Base-by-base conservation (phyloP, 306 rosid species). In the Amphicarpaea edgeworthii region DNA sequence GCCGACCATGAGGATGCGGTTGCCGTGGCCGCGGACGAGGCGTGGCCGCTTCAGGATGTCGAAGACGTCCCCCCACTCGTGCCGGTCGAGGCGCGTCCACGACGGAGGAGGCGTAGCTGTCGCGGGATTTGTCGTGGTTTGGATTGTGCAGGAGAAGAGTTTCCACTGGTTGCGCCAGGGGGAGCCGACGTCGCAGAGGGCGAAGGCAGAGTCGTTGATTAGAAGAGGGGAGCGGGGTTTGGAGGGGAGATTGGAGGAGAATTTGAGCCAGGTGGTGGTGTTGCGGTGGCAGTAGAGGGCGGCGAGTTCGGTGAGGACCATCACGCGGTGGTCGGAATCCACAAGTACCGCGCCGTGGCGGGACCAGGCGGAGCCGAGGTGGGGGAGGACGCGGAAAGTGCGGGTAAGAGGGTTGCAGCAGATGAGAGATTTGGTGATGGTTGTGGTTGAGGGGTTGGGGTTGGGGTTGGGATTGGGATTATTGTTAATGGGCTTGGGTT, bases 101-200 rank as follows among this genome's bases (percentile, higher is more conserved):
- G 32, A 28, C 32, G 73, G n/a, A 3, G 41, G 8, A 34, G n/a
- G n/a, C n/a, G n/a, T n/a, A n/a, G n/a, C 69, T 45, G 24, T 38
- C 46, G 82, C 42, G 2, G 43, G 40, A 8, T 0, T 1, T 8
- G 43, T 40, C 40, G 42, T 58, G 37, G 37, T 3, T 30, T 30
- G 61, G 3, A 88, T n/a, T 5, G 85, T 58, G 78, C 96, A 89
- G 1, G 84, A 26, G 72, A 86, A 94, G 12, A 94, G 78, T 87
- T 91, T 94, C 98, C 97, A 94, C 63, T 91, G 97, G 78, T 77
- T 88, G 45, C 97, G 72, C 98, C 96, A 91, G 0, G 95, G 96
- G 17, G 98, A 91, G 15, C 97, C 98, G n/a, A 94, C 88, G 20
- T 94, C 96, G 57, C 97, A 94, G 3, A 94, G 95, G 0, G 96